These are phyloP conservation scores for Beauveria australis DNA, from an alignment of 2,329 filamentous ascomycete genomes.

Conservation along the genomic window DNA sequence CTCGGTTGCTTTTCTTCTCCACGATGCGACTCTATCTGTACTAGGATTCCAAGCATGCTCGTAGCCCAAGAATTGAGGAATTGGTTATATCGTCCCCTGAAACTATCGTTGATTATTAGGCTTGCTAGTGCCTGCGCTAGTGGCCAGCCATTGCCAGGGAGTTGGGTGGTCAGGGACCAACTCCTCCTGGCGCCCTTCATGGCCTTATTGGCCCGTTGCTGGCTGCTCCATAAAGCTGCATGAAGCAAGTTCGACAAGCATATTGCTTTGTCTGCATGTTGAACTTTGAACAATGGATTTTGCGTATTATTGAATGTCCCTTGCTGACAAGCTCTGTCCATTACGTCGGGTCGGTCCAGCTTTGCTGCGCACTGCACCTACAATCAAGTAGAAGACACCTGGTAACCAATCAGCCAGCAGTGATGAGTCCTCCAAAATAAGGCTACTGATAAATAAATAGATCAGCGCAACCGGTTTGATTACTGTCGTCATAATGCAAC, in stretches of 20 bases:
- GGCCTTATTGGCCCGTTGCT: neutral
- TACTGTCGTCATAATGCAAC: constrained; percentile 3
- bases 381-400: too few species aligned
- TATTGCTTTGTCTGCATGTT: neutral
- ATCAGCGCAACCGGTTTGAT: neutral
- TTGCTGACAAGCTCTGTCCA: neutral
- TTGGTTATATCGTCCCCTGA: constrained; percentile 6
- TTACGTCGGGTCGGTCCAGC: too few species aligned
- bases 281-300: neutral
- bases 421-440: neutral
- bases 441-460: neutral
- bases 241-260: constrained; percentile 9
- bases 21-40: neutral
- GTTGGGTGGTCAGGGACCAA: neutral
- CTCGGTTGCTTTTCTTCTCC: too few species aligned
- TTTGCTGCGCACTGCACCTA: too few species aligned
- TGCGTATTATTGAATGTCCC: neutral
- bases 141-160: neutral
- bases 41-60: neutral
- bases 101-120: constrained; percentile 1
- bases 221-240: neutral
- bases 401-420: too few species aligned
- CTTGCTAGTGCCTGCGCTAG: neutral
- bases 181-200: neutral
- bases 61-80: too few species aligned